A percentile compares a stretch with the other conserved stretches of the same genome.
Evolutionary conservation across 1,139 yeast species (phyloP).

Genomic region (Diutina ranongensis): DNA sequence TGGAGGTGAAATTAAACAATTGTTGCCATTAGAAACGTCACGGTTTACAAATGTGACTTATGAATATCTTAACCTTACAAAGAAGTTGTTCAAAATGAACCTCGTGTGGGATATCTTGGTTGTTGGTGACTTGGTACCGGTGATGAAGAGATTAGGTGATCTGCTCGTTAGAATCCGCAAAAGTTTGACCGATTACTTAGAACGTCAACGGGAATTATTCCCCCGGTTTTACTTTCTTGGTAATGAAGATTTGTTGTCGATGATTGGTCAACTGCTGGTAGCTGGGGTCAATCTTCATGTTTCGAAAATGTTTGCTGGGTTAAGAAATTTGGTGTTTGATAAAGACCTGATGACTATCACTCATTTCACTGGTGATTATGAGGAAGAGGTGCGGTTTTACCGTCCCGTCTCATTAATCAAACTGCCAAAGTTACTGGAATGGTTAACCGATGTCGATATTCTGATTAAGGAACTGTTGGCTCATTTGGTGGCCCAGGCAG

Average conservation of each 20-base stretch:
- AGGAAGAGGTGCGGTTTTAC: conserved; percentile 40
- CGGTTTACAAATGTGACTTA: conserved; percentile 55
- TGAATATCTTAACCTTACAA: conserved; percentile 45
- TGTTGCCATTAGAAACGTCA: conserved; percentile 61
- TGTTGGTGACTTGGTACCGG: conserved; percentile 37
- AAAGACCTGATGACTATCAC: conserved; percentile 24
- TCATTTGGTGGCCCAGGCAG: conserved; percentile 12
- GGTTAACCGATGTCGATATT: conserved; percentile 52
- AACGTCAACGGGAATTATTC: conserved; percentile 63
- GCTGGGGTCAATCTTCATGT: conserved; percentile 47
- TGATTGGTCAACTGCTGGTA: conserved; percentile 60
- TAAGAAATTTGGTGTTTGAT: conserved; percentile 34
- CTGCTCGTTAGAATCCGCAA: conserved; percentile 47
- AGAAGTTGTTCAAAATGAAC: conserved; percentile 38
- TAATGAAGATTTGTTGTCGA: conserved; percentile 77
- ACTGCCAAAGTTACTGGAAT: conserved; percentile 40
- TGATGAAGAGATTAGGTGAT: conserved; percentile 43
- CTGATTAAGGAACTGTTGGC: conserved; percentile 42
- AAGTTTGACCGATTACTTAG: conserved; percentile 70
- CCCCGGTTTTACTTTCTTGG: conserved; percentile 86
- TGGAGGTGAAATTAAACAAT: conserved; percentile 40
- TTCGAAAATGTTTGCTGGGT: conserved; percentile 63
- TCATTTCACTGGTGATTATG: conserved; percentile 50
- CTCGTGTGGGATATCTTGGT: conserved; percentile 47
- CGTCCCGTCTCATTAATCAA: conserved; percentile 35